phyloP scores from a whole-genome alignment of 129 eudicot species.

The Helichrysum umbraculigerum region DNA sequence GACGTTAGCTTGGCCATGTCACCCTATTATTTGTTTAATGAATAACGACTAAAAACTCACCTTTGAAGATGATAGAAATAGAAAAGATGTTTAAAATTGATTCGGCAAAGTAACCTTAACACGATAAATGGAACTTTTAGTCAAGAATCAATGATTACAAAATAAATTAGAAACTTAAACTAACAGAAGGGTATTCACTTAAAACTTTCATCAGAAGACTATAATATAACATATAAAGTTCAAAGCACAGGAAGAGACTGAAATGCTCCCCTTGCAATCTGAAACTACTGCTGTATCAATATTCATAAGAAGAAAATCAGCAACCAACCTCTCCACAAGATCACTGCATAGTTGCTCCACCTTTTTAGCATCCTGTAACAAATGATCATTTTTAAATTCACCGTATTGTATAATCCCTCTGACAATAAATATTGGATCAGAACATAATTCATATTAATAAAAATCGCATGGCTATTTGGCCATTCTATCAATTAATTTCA shows the following conservation, averaged over 20 bases:
- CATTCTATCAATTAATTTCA: constrained; percentile 7
- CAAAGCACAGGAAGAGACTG: constrained; percentile 66
- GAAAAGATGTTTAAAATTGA: too few relatives aligned
- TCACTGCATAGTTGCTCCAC: constrained; percentile 88
- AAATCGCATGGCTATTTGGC: background rate
- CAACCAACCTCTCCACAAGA: constrained; percentile 88
- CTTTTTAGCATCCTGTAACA: constrained; percentile 68
- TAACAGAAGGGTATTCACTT: too few relatives aligned
- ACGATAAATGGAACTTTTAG: too few relatives aligned
- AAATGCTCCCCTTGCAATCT: constrained; percentile 83
- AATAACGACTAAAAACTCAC: too few relatives aligned
- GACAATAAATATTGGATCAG: background rate
- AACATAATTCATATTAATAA: constrained; percentile 5
- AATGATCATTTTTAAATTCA: background rate
- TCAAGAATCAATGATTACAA: too few relatives aligned
- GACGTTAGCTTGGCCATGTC: too few relatives aligned
- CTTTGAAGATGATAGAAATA: too few relatives aligned
- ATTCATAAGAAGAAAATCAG: constrained; percentile 88
- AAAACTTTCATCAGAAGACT: too few relatives aligned
- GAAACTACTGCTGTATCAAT: constrained; percentile 81
- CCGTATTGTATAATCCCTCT: background rate
- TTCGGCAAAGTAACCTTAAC: too few relatives aligned
- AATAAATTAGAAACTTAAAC: too few relatives aligned
- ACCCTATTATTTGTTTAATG: too few relatives aligned
- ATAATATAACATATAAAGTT: too few relatives aligned